Evolutionary conservation across 345 rosid species (phyloP).

Genomic region (Citrus unshiu): DNA sequence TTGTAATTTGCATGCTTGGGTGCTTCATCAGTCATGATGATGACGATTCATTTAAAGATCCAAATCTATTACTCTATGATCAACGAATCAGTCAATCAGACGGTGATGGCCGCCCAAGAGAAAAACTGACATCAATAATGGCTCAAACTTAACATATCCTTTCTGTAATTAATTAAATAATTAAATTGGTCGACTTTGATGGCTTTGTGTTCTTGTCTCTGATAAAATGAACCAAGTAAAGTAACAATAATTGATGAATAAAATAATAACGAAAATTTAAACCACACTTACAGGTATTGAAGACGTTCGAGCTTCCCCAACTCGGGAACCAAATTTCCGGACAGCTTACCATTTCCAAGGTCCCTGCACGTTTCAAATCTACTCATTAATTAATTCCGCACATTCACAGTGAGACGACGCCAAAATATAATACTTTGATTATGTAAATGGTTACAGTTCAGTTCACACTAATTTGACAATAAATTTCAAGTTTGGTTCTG

Average conservation of each 20-base stretch:
- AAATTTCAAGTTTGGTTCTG: too few relatives aligned
- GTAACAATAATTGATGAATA: background rate
- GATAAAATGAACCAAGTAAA: background rate
- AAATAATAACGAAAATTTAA: background rate
- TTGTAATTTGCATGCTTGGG: too few relatives aligned
- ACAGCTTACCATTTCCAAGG: conserved; percentile 70
- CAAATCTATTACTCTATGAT: too few relatives aligned
- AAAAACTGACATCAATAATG: background rate
- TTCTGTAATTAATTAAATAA: background rate
- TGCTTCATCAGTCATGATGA: background rate
- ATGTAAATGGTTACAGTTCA: background rate
- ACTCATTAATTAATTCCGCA: background rate
- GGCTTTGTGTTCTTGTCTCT: background rate
- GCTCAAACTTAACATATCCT: background rate
- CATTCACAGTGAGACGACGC: background rate
- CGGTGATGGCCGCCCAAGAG: background rate
- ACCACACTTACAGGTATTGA: conserved; percentile 55
- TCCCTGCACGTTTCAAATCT: conserved; percentile 39
- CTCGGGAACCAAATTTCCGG: conserved; percentile 64
- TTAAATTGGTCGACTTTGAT: too few relatives aligned
- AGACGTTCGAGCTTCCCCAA: conserved; percentile 66
- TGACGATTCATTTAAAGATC: background rate
- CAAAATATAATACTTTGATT: background rate
- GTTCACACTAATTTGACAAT: background rate
- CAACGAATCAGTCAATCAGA: background rate